Base-by-base conservation (phyloP, 1,139 yeast genomes). In the Suhomyces bribrorum region DNA sequence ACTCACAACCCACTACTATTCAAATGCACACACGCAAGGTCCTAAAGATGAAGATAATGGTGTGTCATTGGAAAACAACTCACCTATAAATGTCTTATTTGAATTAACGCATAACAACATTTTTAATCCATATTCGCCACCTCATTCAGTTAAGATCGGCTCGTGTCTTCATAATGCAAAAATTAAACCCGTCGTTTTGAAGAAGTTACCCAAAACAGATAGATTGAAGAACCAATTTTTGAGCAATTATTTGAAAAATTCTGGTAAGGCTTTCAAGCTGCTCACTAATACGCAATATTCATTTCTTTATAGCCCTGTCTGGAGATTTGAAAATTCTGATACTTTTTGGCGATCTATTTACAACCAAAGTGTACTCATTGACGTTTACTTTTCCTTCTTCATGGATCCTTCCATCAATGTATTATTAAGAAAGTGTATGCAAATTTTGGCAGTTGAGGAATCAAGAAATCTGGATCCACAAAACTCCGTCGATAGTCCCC, bases 381-480 rank as follows among this genome's bases (percentile, higher is more conserved):
- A 57, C 15, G 53, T 64, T 5, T 66, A 62, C 40, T 66, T 60
- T 44, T 53, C 60, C 2, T 69, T 67, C 41, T 61, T 69, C 41
- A 57, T 69, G 52, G 75, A 69, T 41, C 58, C 69, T 32, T 57
- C 73, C 0, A 53, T 69, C 31, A 69, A 64, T 37, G 56, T 66
- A 3, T 45, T 70, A 12, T 48, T 69, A 31, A 61, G 59, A 20
- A 52, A 52, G 6, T 56, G 62, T 27, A 56, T 57, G 26, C 53
- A 53, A 12, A 54, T 59, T 9, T 45, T 60, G 7, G 23, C 48
- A 3, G 48, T 45, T 7, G 38, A 41, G 14, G 47, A 44, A 12
- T 25, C 42, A 5, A 32, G 37, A 7, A 28, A 31, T 7, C 25
- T 14, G 4, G 14, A 34, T 8, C 18, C 28, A 11, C n/a, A 7